Base-by-base conservation (phyloP, 345 rosid genomes). In the Eucalyptus regnans region DNA sequence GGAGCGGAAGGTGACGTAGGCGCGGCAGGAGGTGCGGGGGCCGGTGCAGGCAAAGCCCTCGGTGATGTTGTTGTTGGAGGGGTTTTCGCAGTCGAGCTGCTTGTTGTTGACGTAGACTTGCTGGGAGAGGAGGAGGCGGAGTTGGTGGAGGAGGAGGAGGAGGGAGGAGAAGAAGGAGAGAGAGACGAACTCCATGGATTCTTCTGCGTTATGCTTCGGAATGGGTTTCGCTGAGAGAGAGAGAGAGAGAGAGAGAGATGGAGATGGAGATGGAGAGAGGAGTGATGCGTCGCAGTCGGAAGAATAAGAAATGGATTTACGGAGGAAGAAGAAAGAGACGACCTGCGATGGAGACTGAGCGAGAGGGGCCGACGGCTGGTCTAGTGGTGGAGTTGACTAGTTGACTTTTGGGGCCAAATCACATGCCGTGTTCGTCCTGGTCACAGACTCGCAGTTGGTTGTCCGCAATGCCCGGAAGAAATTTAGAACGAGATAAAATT, bases 1-100 rank as follows among this genome's bases (percentile, higher is more conserved):
- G 27, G 99, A 92, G 84, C 98, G 92, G 95, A 96, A 97, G 90
- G 98, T 96, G 81, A 96, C 92, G 89, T 94, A 96, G 37, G 98
- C 93, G 41, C 88, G 94, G 90, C 99, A 97, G 9, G 96, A 89
- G 43, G 86, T 6, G 46, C 37, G 60, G 15, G 88, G 89, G 86
- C 93, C 95, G 88, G 95, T 96, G 92, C 97, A 96, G 12, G 46
- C 22, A 88, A 31, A 94, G 22, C 98, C 97, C 84, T 89, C 80
- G 79, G 98, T 96, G 86, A 87, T 66, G 90, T 89, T 90, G 89
- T 94, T 25, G 92, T 64, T 89, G 25, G 43, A 12, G 17, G 31
- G 11, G 90, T 85, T 4, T 5, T 88, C n/a, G 89, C 99, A 96
- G 87, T 1, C 92, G 2, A 92, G 90, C 90, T 96, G 99, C 89